phyloP scores from a whole-genome alignment of 2,329 filamentous ascomycete species.

The Ascocoryne sarcoides region DNA sequence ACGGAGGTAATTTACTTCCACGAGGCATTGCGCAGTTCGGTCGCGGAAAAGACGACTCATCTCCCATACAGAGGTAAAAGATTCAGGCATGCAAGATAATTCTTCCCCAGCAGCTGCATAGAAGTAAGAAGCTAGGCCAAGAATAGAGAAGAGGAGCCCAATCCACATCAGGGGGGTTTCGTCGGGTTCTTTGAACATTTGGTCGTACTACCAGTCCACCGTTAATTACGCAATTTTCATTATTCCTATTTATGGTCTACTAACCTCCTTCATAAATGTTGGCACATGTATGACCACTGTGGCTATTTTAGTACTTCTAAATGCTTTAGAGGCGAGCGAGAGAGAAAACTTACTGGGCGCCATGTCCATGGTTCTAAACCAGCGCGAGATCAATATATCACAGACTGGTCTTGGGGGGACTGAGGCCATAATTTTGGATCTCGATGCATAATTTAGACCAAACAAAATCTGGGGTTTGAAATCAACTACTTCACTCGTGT shows the following conservation, averaged over 20 bases:
- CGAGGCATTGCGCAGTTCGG: constrained; percentile 41
- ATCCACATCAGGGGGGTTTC: constrained; percentile 38
- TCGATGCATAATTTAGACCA: constrained; percentile 15
- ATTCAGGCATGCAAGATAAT: constrained; percentile 4
- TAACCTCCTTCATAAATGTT: constrained; percentile 36
- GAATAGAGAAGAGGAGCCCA: constrained; percentile 34
- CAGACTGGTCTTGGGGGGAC: constrained; percentile 38
- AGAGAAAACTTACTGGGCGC: constrained; percentile 36
- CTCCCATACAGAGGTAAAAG: constrained; percentile 30
- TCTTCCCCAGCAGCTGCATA: constrained; percentile 29
- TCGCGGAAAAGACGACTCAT: constrained; percentile 39
- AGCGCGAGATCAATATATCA: constrained; percentile 42
- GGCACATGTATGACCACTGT: constrained; percentile 45
- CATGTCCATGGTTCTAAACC: constrained; percentile 42
- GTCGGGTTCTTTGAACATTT: constrained; percentile 15
- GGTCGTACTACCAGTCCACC: constrained; percentile 12
- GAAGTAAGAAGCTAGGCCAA: constrained; percentile 29
- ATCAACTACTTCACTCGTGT: constrained; percentile 5
- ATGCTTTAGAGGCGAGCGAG: background rate
- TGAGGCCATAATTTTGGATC: constrained; percentile 37
- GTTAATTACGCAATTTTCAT: constrained; percentile 1
- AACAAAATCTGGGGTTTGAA: constrained; percentile 10
- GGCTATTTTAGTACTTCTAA: constrained; percentile 1
- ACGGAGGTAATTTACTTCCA: constrained; percentile 40
- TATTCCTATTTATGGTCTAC: constrained; percentile 6